phyloP scores from a whole-genome alignment of 2,329 filamentous ascomycete species.

The Fusarium longipes region DNA sequence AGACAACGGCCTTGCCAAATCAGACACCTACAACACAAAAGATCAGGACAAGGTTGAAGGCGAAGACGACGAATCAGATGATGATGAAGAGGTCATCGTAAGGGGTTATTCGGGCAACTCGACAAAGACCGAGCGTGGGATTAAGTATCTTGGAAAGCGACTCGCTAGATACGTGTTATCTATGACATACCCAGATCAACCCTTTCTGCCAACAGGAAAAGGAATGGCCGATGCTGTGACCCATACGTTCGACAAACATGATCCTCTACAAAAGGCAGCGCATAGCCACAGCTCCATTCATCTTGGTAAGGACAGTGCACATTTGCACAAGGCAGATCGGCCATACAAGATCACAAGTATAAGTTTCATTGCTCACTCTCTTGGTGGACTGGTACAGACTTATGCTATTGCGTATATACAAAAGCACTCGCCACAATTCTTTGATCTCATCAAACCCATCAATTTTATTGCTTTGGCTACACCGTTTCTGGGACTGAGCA shows the following conservation, averaged over 20 bases:
- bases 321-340: slow-evolving; percentile 60
- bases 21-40: slow-evolving; percentile 33
- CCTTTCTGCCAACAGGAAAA: slow-evolving; percentile 76
- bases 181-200: slow-evolving; percentile 94
- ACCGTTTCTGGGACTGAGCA: slow-evolving; percentile 90
- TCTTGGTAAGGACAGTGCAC: slow-evolving; percentile 64
- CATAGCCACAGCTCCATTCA: slow-evolving; percentile 73
- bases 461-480: slow-evolving; percentile 92
- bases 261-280: slow-evolving; percentile 59
- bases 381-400: slow-evolving; percentile 89
- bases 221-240: slow-evolving; percentile 58
- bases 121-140: slow-evolving; percentile 90
- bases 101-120: slow-evolving; percentile 91
- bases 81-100: slow-evolving; percentile 88
- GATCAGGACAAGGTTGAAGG: slow-evolving; percentile 54
- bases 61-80: slow-evolving; percentile 60
- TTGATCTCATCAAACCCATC: slow-evolving; percentile 83
- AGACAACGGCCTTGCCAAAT: slow-evolving; percentile 11
- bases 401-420: slow-evolving; percentile 97
- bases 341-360: slow-evolving; percentile 92
- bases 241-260: slow-evolving; percentile 57
- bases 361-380: slow-evolving; percentile 91
- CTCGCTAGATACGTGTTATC: slow-evolving; percentile 90
- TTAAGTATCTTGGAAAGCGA: slow-evolving; percentile 96
- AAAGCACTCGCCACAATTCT: slow-evolving; percentile 93